A percentile compares a stretch with the other conserved stretches of the same genome.
Conservation (phyloP, 176 grass and related monocot genomes). For the Bolboschoenus planiculmis region DNA sequence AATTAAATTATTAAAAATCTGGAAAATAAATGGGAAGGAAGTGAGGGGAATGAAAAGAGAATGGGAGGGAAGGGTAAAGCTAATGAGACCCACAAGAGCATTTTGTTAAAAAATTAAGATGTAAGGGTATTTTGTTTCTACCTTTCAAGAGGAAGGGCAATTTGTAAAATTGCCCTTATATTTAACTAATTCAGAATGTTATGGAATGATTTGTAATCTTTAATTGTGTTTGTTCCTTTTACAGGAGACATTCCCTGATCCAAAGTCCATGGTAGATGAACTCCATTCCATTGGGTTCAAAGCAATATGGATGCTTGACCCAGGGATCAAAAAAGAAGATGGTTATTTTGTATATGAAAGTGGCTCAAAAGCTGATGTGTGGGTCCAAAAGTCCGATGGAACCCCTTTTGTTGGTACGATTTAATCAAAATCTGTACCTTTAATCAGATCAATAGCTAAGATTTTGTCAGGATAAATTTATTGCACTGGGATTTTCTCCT, state of each 20-base stretch:
- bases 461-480: neutral
- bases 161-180: too few species aligned
- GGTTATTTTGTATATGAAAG: slow-evolving; percentile 81
- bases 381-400: slow-evolving; percentile 60
- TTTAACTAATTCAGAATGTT: neutral
- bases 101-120: too few species aligned
- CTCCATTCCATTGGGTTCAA: slow-evolving; percentile 68
- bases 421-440: neutral
- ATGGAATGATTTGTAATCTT: neutral
- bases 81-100: too few species aligned
- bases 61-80: too few species aligned
- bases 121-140: too few species aligned
- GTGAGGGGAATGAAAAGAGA: too few species aligned
- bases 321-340: slow-evolving; percentile 80
- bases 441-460: neutral
- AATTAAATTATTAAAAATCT: too few species aligned
- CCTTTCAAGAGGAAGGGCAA: too few species aligned
- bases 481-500: neutral
- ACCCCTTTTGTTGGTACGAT: slow-evolving; percentile 65
- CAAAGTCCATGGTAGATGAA: slow-evolving; percentile 72
- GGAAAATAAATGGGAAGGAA: too few species aligned
- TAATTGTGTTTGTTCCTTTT: slow-evolving; percentile 11
- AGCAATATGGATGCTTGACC: slow-evolving; percentile 99
- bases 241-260: slow-evolving; percentile 64
- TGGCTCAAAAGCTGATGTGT: slow-evolving; percentile 67